Conservation (phyloP, 2,329 filamentous ascomycete species). For the Chaetoscypha palmicola region DNA sequence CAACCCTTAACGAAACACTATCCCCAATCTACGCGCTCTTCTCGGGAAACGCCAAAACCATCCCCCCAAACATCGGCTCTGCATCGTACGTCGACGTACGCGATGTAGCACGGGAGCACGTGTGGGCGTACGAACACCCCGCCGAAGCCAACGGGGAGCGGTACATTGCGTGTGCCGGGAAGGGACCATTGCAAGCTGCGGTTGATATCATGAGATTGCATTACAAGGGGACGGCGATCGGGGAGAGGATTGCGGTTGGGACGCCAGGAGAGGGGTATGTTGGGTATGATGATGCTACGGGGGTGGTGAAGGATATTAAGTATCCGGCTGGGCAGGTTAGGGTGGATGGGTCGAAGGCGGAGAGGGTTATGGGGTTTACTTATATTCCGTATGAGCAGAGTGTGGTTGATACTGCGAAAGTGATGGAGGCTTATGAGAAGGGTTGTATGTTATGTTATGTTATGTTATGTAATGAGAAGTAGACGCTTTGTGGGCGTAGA, state of each 20-base stretch:
- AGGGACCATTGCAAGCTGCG: conserved; percentile 32
- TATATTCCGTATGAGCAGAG: conserved; percentile 24
- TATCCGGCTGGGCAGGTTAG: conserved; percentile 15
- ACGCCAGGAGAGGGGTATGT: conserved; percentile 36
- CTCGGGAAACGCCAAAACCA: conserved; percentile 27
- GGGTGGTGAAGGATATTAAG: conserved; percentile 13
- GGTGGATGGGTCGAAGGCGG: conserved; percentile 27
- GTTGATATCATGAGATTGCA: conserved; percentile 36
- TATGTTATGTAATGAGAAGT: neutral
- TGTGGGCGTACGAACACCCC: conserved; percentile 34
- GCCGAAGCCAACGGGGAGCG: conserved; percentile 35
- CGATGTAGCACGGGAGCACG: conserved; percentile 37
- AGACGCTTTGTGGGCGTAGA: too few species aligned
- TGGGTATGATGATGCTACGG: conserved; percentile 22
- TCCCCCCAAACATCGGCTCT: conserved; percentile 23
- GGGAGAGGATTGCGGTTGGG: conserved; percentile 32
- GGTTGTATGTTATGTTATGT: neutral
- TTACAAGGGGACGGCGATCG: conserved; percentile 30
- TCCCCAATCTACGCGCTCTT: conserved; percentile 32
- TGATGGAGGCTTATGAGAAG: conserved; percentile 22
- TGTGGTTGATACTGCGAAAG: conserved; percentile 33
- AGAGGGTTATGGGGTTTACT: conserved; percentile 23
- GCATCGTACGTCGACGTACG: conserved; percentile 37
- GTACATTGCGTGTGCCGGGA: conserved; percentile 33
- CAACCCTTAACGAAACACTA: conserved; percentile 32